Base-by-base conservation (phyloP, 139 green algal species). In the Spirogloea muscicola region DNA sequence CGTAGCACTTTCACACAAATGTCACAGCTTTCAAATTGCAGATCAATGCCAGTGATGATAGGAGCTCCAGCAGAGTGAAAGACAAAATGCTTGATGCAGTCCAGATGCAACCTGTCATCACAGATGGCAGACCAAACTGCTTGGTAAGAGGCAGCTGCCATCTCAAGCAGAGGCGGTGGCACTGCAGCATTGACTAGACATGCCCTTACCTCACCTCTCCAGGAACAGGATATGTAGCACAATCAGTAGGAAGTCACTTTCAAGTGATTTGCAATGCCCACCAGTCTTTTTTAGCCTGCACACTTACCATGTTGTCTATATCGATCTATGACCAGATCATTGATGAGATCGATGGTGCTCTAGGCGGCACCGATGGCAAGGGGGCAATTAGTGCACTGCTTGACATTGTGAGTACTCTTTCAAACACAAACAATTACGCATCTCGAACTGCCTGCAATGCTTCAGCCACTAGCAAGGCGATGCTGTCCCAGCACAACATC, bases 291-390 rank as follows among this genome's bases (percentile, higher is more conserved):
- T 60, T 72, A 16, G n/a, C n/a, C n/a, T n/a, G n/a, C n/a, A n/a
- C n/a, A n/a, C n/a, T n/a, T n/a, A n/a, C n/a, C n/a, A n/a, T n/a
- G n/a, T n/a, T n/a, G n/a, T n/a, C n/a, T n/a, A n/a, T n/a, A n/a
- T n/a, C n/a, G n/a, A n/a, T n/a, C n/a, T n/a, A n/a, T n/a, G n/a
- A n/a, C n/a, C 72, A 81, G 72, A 36, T 98, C 43, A 87, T 99
- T 43, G 94, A 99, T 59, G 94, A 99, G 80, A 90, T 97, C 31
- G 94, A 98, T 57, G 94, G 94, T 9, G 89, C 88, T 3, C 77
- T 89, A 38, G 89, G 86, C 0, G 91, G 91, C 3, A 33, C 65
- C 1, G 92, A 96, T 78, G 89, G 85, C 4, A 83, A 86, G 38
- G 84, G 84, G 58, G 93, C 89, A 4, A 88, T 96, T 4, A 57